Evolutionary conservation across 2,329 filamentous ascomycete species (phyloP).

Genomic region (Phoma sp.): DNA sequence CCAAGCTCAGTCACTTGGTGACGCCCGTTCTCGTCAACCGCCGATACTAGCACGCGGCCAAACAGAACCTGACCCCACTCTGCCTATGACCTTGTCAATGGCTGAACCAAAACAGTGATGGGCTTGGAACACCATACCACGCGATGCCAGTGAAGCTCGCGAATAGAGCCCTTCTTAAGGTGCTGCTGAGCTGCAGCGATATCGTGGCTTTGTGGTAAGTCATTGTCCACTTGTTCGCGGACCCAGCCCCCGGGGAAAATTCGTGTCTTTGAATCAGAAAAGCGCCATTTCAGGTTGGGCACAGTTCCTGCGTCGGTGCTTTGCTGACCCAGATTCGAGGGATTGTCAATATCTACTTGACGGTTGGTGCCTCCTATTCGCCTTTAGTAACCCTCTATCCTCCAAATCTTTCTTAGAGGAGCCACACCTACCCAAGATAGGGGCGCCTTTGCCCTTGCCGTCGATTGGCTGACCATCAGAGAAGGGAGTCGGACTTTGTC

Average conservation of each 20-base stretch:
- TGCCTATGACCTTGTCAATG: slow-evolving; percentile 40
- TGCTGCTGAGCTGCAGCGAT: slow-evolving; percentile 73
- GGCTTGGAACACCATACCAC: slow-evolving; percentile 42
- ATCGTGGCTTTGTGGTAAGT: slow-evolving; percentile 68
- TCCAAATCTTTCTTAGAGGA: slow-evolving; percentile 3
- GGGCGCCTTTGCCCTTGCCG: slow-evolving; percentile 64
- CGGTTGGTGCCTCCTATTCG: slow-evolving; percentile 67
- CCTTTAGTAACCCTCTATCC: not conserved
- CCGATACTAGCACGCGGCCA: slow-evolving; percentile 64
- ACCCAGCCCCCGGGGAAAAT: slow-evolving; percentile 70
- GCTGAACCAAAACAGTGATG: no score
- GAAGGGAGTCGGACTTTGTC: slow-evolving; percentile 48
- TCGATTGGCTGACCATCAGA: slow-evolving; percentile 62
- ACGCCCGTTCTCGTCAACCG: slow-evolving; percentile 66
- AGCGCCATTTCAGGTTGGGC: slow-evolving; percentile 71
- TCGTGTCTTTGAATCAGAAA: slow-evolving; percentile 69
- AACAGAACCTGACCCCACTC: slow-evolving; percentile 70
- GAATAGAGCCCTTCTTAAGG: slow-evolving; percentile 69
- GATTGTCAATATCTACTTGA: slow-evolving; percentile 66
- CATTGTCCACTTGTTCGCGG: slow-evolving; percentile 69
- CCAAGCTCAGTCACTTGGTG: slow-evolving; percentile 62
- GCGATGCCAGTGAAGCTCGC: slow-evolving; percentile 71
- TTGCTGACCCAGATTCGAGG: slow-evolving; percentile 66
- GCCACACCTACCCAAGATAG: slow-evolving; percentile 58
- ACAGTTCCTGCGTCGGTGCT: slow-evolving; percentile 68